Evolutionary conservation across 1,284 basidiomycete species (phyloP).

Genomic region (Apiotrichum sp.): DNA sequence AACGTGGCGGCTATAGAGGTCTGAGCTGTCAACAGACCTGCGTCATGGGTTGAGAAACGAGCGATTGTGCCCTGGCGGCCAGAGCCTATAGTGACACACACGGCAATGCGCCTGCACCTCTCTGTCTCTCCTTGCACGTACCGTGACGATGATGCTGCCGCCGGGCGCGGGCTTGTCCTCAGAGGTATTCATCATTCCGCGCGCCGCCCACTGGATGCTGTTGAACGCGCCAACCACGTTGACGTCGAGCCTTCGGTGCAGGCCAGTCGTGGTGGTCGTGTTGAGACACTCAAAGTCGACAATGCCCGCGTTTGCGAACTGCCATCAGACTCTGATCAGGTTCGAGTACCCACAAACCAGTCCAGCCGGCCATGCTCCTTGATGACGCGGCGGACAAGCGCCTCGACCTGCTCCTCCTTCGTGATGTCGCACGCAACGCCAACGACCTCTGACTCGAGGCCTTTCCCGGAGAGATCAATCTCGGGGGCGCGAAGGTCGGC

Average conservation of each 20-base stretch:
- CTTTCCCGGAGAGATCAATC: constrained; percentile 1
- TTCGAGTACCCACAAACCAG: constrained; percentile 13
- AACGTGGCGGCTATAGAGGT: constrained; percentile 7
- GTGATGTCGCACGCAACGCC: constrained; percentile 11
- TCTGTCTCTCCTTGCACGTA: constrained; percentile 1
- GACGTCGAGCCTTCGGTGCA: constrained; percentile 13
- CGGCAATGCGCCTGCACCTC: too few relatives aligned
- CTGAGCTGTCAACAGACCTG: background rate
- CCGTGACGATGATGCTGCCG: constrained; percentile 16
- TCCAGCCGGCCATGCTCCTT: constrained; percentile 13
- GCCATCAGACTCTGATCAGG: background rate
- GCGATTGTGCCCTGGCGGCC: background rate
- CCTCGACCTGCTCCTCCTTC: constrained; percentile 13
- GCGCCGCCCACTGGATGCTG: constrained; percentile 12
- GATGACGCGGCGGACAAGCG: constrained; percentile 10
- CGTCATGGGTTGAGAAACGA: too few relatives aligned
- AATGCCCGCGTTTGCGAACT: constrained; percentile 17
- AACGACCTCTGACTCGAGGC: constrained; percentile 7
- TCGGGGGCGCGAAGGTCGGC: constrained; percentile 6
- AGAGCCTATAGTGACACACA: too few relatives aligned
- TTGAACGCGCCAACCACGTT: constrained; percentile 17
- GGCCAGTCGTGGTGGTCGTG: constrained; percentile 3
- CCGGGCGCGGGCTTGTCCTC: constrained; percentile 9
- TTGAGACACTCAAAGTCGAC: constrained; percentile 14
- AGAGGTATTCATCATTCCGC: constrained; percentile 13